Evolutionary conservation across 257 asterid species (phyloP), one percentile per base, ranked within the genome.

Genomic region (Fraxinus pennsylvanica): DNA sequence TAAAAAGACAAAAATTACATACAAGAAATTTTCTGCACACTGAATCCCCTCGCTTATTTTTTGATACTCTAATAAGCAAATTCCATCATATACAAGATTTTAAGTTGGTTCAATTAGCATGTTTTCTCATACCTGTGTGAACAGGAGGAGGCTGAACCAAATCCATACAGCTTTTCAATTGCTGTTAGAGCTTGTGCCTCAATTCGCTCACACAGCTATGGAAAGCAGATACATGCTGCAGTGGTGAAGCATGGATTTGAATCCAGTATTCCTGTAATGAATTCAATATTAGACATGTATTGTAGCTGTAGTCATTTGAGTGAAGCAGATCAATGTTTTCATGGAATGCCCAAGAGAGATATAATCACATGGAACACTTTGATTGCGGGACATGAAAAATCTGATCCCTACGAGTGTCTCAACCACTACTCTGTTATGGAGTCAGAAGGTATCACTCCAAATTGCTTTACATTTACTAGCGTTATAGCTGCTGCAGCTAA

Each of bases 281-380:
- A 96, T 74, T 90, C 98, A 57, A 71, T 92, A 59, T 73, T 96
- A 69, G 98, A 93, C 90, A 90, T 96, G 97, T 96, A 93, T 84
- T 89, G 90, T 87, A 87, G 87, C 83, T 92, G 94, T 79, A 59
- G 66, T 7, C 78, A 87, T 82, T 78, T 90, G 80, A 77, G 57
- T 14, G 94, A 89, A 75, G 98, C 98, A 59, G 81, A 85, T 30
- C 90, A 68, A 9, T 93, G 92, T 84, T 95, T 95, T 78, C 65
- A 72, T 66, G 90, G 82, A 75, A 93, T 95, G 96, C 35, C 61
- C 5, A 90, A 89, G 74, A 83, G 86, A 73, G 91, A 96, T 82
- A 83, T 88, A 74, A 92, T 92, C 81, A 87, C 97, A 7, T 93
- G 98, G 97, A 93, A 96, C 86, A 93, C 98, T 41, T 84, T 92